Conservation (phyloP, 2,329 filamentous ascomycete species). For the Trichoderma pleuroti region DNA sequence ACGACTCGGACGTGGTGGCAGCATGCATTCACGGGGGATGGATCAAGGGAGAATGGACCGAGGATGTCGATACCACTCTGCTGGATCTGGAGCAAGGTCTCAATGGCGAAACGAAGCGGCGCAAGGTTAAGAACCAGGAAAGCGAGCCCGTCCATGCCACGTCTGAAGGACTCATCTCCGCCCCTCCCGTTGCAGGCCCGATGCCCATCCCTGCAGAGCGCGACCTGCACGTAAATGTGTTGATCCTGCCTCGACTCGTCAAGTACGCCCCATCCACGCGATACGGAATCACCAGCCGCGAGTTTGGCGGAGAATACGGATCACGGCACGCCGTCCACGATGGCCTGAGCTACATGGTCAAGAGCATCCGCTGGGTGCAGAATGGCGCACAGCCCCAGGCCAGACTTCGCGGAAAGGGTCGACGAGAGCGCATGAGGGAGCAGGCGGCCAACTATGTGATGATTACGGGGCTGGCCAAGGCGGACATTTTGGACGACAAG, state of each 20-base stretch:
- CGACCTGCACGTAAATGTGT: conserved; percentile 81
- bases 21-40: conserved; percentile 92
- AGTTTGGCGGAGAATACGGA: conserved; percentile 60
- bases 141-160: conserved; percentile 33
- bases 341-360: conserved; percentile 84
- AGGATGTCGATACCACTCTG: conserved; percentile 68
- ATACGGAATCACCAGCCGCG: conserved; percentile 77
- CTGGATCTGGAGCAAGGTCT: conserved; percentile 51
- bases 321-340: conserved; percentile 60
- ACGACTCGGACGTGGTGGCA: conserved; percentile 90
- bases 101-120: conserved; percentile 29
- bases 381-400: conserved; percentile 62
- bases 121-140: conserved; percentile 30
- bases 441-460: conserved; percentile 40
- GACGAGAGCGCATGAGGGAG: conserved; percentile 56
- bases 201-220: conserved; percentile 62
- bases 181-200: conserved; percentile 59
- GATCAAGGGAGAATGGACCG: conserved; percentile 83
- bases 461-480: conserved; percentile 28
- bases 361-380: conserved; percentile 79
- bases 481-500: conserved; percentile 24
- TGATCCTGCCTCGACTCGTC: conserved; percentile 76
- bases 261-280: conserved; percentile 72
- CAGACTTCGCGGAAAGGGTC: conserved; percentile 52
- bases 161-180: conserved; percentile 44